Evolutionary conservation across 75 land plant species (phyloP).

Genomic region (Ceratopteris richardii): DNA sequence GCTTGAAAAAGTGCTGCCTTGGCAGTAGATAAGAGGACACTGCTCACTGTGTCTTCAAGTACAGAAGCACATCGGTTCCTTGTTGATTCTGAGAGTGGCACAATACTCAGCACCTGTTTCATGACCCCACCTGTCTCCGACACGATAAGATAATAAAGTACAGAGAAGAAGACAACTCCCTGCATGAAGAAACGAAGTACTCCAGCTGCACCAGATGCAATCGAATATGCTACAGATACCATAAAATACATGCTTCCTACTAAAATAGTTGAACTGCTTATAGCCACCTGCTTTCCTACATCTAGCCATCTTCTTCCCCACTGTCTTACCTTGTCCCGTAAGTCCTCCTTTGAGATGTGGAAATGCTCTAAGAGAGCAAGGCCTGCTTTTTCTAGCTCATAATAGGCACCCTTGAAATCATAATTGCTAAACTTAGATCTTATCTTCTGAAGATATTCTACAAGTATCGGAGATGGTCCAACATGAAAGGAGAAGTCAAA

Average conservation of each 20-base stretch:
- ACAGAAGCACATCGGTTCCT: constrained; percentile 59
- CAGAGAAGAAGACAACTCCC: constrained; percentile 62
- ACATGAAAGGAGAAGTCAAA: constrained; percentile 16
- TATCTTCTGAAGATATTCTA: constrained; percentile 44
- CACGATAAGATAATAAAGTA: constrained; percentile 74
- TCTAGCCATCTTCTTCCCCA: constrained; percentile 47
- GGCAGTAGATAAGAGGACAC: constrained; percentile 74
- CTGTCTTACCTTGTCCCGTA: constrained; percentile 49
- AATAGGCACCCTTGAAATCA: constrained; percentile 50
- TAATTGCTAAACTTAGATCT: constrained; percentile 19
- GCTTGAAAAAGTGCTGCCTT: constrained; percentile 83
- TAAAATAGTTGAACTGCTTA: constrained; percentile 46
- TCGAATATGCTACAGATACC: constrained; percentile 34
- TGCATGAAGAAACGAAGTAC: constrained; percentile 67
- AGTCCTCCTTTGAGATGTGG: constrained; percentile 34
- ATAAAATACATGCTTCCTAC: constrained; percentile 51
- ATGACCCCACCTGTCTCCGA: constrained; percentile 87
- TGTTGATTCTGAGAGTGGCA: constrained; percentile 52
- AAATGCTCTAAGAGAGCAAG: constrained; percentile 37
- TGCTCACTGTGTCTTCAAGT: constrained; percentile 67
- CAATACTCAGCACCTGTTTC: constrained; percentile 59
- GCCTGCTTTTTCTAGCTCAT: constrained; percentile 29
- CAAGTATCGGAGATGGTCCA: constrained; percentile 38
- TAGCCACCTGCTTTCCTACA: constrained; percentile 39
- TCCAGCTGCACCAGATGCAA: constrained; percentile 65